A percentile compares a stretch with the other conserved stretches of the same genome.
Evolutionary conservation across 345 rosid species (phyloP).

Genomic region (Hevea brasiliensis): DNA sequence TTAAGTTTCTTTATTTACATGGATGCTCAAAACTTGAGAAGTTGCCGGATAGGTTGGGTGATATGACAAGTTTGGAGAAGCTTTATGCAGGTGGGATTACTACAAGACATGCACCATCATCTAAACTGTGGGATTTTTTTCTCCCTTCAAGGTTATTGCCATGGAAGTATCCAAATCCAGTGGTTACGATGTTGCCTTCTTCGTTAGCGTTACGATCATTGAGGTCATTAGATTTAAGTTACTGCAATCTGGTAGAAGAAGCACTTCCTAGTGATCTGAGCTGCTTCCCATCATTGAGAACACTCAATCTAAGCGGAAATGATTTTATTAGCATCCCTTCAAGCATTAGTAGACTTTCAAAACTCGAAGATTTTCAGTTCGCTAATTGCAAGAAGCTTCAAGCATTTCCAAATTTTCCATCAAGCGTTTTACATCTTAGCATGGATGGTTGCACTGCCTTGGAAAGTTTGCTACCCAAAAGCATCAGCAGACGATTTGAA

Average conservation of each 20-base stretch:
- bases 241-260: conserved; percentile 10
- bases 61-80: conserved; percentile 4
- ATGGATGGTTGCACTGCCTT: background rate
- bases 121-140: background rate
- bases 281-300: background rate
- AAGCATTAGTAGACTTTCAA: conserved; percentile 7
- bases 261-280: conserved; percentile 7
- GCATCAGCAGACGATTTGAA: conserved; percentile 5
- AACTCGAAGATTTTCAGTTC: conserved; percentile 9
- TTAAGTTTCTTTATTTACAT: background rate
- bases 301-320: conserved; percentile 10
- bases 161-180: background rate
- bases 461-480: background rate
- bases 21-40: conserved; percentile 19
- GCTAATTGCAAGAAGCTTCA: conserved; percentile 7
- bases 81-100: background rate
- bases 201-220: background rate
- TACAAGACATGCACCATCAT: conserved; percentile 1
- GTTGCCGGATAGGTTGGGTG: conserved; percentile 7
- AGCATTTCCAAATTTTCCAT: conserved; percentile 25
- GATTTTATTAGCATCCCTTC: background rate
- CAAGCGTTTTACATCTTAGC: conserved; percentile 4
- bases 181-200: background rate
- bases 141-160: background rate
- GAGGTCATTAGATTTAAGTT: background rate